These are phyloP conservation scores for Dendrocalamus sinicus DNA, from an alignment of 176 grass and related monocot species.

Conservation along the genomic window DNA sequence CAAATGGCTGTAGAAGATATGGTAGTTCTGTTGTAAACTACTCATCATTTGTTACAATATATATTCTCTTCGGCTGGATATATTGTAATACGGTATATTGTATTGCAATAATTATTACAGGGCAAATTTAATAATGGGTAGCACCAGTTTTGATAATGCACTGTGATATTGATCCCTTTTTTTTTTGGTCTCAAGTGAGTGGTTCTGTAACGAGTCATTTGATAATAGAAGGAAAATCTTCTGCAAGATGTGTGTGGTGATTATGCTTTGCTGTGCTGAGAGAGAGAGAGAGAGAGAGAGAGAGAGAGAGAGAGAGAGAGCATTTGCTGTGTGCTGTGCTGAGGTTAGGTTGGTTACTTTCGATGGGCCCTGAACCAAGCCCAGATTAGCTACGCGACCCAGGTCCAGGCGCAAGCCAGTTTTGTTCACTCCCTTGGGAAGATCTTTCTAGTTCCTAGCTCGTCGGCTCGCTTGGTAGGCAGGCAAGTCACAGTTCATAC, in stretches of 20 bases:
- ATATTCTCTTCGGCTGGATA: constrained; percentile 4
- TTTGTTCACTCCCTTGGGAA: not conserved
- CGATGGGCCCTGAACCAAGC: not conserved
- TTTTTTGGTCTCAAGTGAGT: not conserved
- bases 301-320: not conserved
- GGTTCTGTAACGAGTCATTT: not conserved
- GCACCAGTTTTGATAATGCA: not conserved
- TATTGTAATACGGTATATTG: not conserved
- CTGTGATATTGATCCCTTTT: not conserved
- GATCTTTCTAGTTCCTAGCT: not conserved
- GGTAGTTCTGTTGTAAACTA: constrained; percentile 6
- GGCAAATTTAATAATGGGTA: not conserved
- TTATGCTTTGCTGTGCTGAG: not conserved
- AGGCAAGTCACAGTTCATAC: too few relatives aligned
- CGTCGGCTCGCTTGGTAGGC: too few relatives aligned
- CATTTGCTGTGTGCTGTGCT: not conserved
- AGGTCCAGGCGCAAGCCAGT: too few relatives aligned
- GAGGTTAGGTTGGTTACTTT: not conserved
- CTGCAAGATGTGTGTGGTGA: too few relatives aligned
- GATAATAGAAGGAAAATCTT: not conserved
- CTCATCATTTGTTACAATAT: constrained; percentile 24
- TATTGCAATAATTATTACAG: constrained; percentile 1
- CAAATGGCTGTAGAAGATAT: constrained; percentile 21
- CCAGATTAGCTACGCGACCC: too few relatives aligned
- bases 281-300: not conserved